Evolutionary conservation across 2,329 filamentous ascomycete species (phyloP).

Genomic region (Aspergillus sp.): DNA sequence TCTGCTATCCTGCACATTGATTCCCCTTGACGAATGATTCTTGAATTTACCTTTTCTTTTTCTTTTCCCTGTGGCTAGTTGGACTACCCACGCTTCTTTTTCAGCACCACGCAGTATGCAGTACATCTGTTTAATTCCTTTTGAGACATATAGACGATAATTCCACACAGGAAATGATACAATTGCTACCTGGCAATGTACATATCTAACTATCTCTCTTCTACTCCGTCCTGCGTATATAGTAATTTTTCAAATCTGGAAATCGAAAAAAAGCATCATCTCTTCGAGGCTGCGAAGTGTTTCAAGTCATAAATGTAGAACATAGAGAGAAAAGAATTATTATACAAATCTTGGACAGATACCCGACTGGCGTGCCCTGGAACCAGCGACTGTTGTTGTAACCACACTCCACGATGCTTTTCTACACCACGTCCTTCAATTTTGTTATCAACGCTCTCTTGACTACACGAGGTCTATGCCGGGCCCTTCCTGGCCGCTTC

Average conservation of each 20-base stretch:
- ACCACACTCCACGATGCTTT: no score
- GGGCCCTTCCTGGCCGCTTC: slow-evolving; percentile 63
- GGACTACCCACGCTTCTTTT: neutral
- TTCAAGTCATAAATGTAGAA: no score
- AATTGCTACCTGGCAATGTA: neutral
- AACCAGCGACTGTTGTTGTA: no score
- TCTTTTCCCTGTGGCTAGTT: neutral
- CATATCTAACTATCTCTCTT: neutral
- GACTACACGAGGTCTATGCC: neutral
- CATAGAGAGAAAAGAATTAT: neutral
- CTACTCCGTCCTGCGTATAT: no score
- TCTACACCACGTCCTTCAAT: no score
- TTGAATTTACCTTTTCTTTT: slow-evolving; percentile 6
- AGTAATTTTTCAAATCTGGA: no score
- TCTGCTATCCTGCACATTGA: neutral
- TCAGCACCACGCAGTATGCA: neutral
- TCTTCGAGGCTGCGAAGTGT: no score
- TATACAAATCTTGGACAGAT: neutral
- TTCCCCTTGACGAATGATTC: slow-evolving; percentile 6
- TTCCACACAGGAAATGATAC: neutral
- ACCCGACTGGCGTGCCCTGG: no score
- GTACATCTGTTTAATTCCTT: slow-evolving; percentile 2
- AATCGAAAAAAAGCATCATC: no score
- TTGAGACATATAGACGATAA: slow-evolving; percentile 2
- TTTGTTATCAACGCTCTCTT: slow-evolving; percentile 2